Percentiles rank a stretch among this genome's conserved stretches.
Conservation (phyloP, 225 moss, liverwort and hornwort genomes). For the Takakia lepidozioides region DNA sequence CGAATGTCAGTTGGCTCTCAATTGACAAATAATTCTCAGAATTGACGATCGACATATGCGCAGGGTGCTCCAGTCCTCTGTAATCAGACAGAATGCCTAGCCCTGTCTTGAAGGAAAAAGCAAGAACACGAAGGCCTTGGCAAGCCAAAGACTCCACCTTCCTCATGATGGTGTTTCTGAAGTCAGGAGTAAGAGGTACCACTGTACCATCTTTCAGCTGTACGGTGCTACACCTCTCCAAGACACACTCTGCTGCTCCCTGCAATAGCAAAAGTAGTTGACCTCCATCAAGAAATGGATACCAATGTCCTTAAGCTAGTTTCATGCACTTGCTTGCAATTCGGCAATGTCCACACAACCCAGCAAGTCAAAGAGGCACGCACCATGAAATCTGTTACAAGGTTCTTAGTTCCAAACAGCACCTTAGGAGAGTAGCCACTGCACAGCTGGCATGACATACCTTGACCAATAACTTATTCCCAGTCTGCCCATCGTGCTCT, state of each 20-base stretch:
- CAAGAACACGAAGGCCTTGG: slow-evolving; percentile 53
- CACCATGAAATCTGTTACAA: no score
- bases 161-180: slow-evolving; percentile 24
- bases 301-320: no score
- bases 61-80: slow-evolving; percentile 34
- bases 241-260: slow-evolving; percentile 57
- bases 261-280: slow-evolving; percentile 6
- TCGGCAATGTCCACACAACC: background rate
- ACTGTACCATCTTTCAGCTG: slow-evolving; percentile 44
- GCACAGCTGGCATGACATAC: no score
- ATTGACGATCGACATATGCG: slow-evolving; percentile 27
- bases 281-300: no score
- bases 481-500: slow-evolving; percentile 16
- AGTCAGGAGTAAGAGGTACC: slow-evolving; percentile 30
- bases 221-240: slow-evolving; percentile 47
- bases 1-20: slow-evolving; percentile 49
- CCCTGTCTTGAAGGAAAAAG: slow-evolving; percentile 46
- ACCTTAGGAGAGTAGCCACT: no score
- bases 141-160: slow-evolving; percentile 42
- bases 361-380: no score
- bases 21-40: slow-evolving; percentile 39
- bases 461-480: slow-evolving; percentile 57
- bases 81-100: slow-evolving; percentile 37
- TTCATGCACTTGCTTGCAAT: no score
- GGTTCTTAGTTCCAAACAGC: no score